These are phyloP conservation scores for Oryza nivara DNA, from an alignment of 176 grass and related monocot species.

Conservation along the genomic window DNA sequence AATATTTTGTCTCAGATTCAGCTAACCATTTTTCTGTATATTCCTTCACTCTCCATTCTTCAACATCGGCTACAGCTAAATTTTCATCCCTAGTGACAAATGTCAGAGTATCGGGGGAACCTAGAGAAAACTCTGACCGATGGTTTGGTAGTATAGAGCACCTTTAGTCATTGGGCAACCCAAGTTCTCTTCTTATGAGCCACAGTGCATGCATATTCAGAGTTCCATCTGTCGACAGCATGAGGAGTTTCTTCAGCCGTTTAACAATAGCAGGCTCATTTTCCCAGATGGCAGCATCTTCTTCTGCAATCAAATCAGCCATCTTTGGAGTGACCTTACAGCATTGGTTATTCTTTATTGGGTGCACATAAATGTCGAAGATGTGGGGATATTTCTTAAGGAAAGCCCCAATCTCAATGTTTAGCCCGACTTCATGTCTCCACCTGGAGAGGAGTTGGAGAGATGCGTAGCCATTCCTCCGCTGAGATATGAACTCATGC, in stretches of 20 bases:
- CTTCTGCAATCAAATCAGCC: constrained; percentile 54
- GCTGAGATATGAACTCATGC: constrained; percentile 50
- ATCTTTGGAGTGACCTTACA: constrained; percentile 54
- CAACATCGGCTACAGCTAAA: constrained; percentile 51
- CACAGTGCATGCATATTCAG: constrained; percentile 58
- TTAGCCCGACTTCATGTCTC: constrained; percentile 56
- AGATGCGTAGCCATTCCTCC: constrained; percentile 61
- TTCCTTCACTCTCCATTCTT: constrained; percentile 69
- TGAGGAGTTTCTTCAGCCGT: constrained; percentile 64
- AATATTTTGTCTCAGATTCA: no score
- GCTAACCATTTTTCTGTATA: constrained; percentile 65
- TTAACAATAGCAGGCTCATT: constrained; percentile 4
- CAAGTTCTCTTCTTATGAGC: constrained; percentile 61
- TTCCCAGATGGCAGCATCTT: constrained; percentile 43
- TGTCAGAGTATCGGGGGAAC: constrained; percentile 46
- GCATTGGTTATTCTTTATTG: constrained; percentile 51
- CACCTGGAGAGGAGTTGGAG: constrained; percentile 61
- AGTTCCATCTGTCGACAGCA: constrained; percentile 41
- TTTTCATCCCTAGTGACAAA: constrained; percentile 43
- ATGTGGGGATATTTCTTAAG: constrained; percentile 62
- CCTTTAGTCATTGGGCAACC: constrained; percentile 59
- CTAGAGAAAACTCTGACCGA: constrained; percentile 39
- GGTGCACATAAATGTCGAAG: constrained; percentile 59
- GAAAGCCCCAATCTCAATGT: constrained; percentile 55
- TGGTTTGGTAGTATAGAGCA: constrained; percentile 50